These are phyloP conservation scores for Quillaja saponaria DNA, from an alignment of 306 rosid species.

Conservation along the genomic window DNA sequence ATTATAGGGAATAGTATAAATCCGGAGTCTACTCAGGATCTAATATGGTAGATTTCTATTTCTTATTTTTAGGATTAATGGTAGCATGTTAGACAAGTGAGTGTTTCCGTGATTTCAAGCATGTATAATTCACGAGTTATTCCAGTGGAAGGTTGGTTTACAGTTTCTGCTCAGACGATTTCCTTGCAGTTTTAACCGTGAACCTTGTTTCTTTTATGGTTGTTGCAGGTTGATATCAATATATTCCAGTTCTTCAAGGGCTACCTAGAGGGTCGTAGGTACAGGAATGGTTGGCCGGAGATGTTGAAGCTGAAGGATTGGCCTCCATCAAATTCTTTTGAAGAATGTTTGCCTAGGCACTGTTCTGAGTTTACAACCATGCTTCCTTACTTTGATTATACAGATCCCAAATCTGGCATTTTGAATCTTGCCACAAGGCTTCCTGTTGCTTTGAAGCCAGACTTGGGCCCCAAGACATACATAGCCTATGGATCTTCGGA, in stretches of 20 bases:
- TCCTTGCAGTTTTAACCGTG: slow-evolving; percentile 13
- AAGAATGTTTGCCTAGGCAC: slow-evolving; percentile 69
- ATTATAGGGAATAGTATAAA: too few species aligned
- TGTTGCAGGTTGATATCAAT: slow-evolving; percentile 55
- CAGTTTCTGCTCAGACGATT: slow-evolving; percentile 17
- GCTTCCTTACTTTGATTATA: slow-evolving; percentile 66
- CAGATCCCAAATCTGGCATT: slow-evolving; percentile 63
- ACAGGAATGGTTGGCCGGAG: slow-evolving; percentile 61
- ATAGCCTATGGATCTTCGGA: slow-evolving; percentile 60
- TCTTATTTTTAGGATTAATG: neutral
- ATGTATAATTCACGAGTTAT: neutral
- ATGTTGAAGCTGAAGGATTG: slow-evolving; percentile 74
- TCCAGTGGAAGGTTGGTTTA: slow-evolving; percentile 7
- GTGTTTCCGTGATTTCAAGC: neutral
- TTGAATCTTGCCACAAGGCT: slow-evolving; percentile 66
- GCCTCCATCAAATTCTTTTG: slow-evolving; percentile 67
- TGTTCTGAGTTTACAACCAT: slow-evolving; percentile 56
- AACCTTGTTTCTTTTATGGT: slow-evolving; percentile 25
- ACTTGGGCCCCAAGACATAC: slow-evolving; percentile 69
- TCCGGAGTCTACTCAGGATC: neutral
- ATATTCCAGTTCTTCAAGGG: slow-evolving; percentile 60
- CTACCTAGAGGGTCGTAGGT: slow-evolving; percentile 58
- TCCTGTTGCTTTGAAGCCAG: slow-evolving; percentile 59
- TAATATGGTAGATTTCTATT: neutral
- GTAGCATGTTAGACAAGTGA: neutral